phyloP scores from a whole-genome alignment of 1,139 yeast genomes.

The Scheffersomyces segobiensis region DNA sequence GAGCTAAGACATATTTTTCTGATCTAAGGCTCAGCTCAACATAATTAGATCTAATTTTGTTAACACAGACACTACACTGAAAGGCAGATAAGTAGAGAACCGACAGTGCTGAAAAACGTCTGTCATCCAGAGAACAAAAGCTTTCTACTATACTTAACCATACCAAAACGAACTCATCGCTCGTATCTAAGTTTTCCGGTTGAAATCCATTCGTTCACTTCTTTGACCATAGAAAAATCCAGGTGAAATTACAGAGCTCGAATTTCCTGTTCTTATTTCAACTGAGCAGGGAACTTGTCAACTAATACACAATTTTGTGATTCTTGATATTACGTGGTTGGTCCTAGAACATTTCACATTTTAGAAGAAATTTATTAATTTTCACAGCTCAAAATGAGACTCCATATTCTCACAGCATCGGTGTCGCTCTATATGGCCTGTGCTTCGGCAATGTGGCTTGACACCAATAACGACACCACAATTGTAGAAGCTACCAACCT shows the following conservation, averaged over 20 bases:
- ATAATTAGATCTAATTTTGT: not conserved
- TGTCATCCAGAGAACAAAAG: not conserved
- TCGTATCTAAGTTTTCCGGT: not conserved
- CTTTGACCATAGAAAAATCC: not conserved
- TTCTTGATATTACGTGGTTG: not conserved
- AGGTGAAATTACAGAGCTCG: too few relatives aligned
- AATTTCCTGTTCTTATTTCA: not conserved
- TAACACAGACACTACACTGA: not conserved
- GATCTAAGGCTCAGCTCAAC: not conserved
- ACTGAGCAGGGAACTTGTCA: not conserved
- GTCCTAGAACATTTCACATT: not conserved
- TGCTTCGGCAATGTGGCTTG: slow-evolving; percentile 29
- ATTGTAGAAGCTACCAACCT: slow-evolving; percentile 53
- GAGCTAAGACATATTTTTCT: not conserved
- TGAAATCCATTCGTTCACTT: not conserved
- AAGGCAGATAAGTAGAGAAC: not conserved
- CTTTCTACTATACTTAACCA: not conserved
- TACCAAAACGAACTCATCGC: not conserved
- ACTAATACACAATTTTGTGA: not conserved
- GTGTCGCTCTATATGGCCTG: slow-evolving; percentile 2
- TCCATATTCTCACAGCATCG: slow-evolving; percentile 1
- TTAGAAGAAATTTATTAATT: not conserved
- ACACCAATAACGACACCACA: slow-evolving; percentile 38
- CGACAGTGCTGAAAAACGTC: not conserved
- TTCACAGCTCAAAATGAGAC: slow-evolving; percentile 4